Percentiles rank a stretch among this genome's conserved stretches.
These are phyloP conservation scores for Candida sanyaensis DNA, from an alignment of 1,139 yeast genomes.

Conservation along the genomic window DNA sequence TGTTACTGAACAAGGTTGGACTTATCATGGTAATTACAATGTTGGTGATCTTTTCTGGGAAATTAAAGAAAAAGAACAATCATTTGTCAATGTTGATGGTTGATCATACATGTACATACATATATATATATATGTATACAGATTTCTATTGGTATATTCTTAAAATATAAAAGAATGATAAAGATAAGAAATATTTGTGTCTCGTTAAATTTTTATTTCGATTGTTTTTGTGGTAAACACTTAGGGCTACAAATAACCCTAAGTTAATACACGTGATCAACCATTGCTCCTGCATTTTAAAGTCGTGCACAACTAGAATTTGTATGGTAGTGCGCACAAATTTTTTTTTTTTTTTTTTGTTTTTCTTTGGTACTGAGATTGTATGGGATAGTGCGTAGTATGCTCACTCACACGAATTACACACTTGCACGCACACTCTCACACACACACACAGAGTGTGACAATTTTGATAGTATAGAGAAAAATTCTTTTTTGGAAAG, in stretches of 20 bases:
- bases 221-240: neutral
- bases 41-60: slow-evolving; percentile 94
- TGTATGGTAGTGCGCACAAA: neutral
- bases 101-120: slow-evolving; percentile 21
- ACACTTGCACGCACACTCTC: neutral
- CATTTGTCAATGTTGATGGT: slow-evolving; percentile 85
- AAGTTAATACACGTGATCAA: neutral
- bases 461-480: neutral
- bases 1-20: slow-evolving; percentile 93
- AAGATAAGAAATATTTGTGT: neutral
- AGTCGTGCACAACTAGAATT: neutral
- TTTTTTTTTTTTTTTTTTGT: neutral
- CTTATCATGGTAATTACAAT: slow-evolving; percentile 91
- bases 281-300: neutral
- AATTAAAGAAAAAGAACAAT: slow-evolving; percentile 81
- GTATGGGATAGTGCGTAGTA: neutral
- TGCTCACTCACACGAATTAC: neutral
- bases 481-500: slow-evolving; percentile 12
- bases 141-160: no score
- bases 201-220: no score
- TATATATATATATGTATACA: neutral
- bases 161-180: neutral
- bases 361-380: neutral
- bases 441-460: neutral
- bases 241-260: neutral